These are phyloP conservation scores for Gracilaria caudata DNA, from an alignment of 23 red algal species.

Conservation along the genomic window DNA sequence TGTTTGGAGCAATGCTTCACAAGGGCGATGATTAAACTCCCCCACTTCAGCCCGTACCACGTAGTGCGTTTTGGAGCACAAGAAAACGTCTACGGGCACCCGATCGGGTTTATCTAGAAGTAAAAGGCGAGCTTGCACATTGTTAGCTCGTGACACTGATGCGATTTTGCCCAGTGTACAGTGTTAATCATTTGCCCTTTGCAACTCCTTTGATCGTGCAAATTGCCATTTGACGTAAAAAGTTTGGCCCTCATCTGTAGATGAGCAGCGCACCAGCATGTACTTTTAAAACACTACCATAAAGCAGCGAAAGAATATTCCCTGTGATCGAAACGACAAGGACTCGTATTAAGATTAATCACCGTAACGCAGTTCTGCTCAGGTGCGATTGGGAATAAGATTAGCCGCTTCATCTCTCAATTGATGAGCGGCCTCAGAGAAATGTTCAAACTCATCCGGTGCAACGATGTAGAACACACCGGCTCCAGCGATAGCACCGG, in stretches of 20 bases:
- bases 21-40: constrained; percentile 37
- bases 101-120: background rate
- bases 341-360: background rate
- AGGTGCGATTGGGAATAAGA: background rate
- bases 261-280: no score
- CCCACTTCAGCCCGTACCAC: no score
- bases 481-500: constrained; percentile 48
- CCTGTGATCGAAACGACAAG: background rate
- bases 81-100: background rate
- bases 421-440: constrained; percentile 45
- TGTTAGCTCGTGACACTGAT: no score
- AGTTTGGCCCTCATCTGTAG: no score
- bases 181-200: no score
- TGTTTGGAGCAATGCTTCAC: constrained; percentile 63
- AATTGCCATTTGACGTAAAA: no score
- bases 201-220: no score
- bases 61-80: no score
- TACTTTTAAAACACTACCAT: no score
- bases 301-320: background rate
- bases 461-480: constrained; percentile 64
- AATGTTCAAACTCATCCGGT: constrained; percentile 77
- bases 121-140: no score
- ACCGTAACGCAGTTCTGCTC: background rate
- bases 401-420: background rate
- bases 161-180: no score